Percentiles rank a stretch among this genome's conserved stretches.
phyloP scores from a whole-genome alignment of 2,329 filamentous ascomycete genomes.

The Ambrosiella beaveri region DNA sequence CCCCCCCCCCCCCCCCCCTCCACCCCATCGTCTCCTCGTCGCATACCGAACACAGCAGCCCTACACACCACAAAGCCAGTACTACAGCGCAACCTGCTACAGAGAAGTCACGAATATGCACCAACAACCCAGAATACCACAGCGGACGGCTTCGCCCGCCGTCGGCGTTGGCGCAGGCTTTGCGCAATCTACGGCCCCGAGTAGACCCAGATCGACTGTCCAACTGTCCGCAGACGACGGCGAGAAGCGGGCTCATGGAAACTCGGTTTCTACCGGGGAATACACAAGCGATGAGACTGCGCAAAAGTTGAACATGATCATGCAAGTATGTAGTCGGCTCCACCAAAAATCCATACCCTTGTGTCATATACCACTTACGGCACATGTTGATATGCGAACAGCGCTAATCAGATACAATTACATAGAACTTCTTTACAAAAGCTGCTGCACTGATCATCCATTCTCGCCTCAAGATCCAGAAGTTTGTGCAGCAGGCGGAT shows the following conservation, averaged over 20 bases:
- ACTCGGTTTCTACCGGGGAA: conserved; percentile 36
- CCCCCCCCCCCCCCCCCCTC: neutral
- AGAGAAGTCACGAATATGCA: conserved; percentile 43
- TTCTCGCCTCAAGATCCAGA: conserved; percentile 53
- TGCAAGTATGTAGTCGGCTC: conserved; percentile 46
- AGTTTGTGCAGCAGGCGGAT: conserved; percentile 26
- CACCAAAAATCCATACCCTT: neutral
- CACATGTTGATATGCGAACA: neutral
- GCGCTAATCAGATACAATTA: conserved; percentile 3
- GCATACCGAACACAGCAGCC: neutral
- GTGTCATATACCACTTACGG: neutral
- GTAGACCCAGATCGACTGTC: conserved; percentile 5
- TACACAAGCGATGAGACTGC: conserved; percentile 42
- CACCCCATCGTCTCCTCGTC: neutral
- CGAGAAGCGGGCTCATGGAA: conserved; percentile 4
- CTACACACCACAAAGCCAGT: neutral
- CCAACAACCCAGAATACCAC: conserved; percentile 66
- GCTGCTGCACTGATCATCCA: conserved; percentile 70
- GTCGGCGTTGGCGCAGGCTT: conserved; percentile 27
- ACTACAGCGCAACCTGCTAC: conserved; percentile 5
- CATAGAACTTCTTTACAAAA: conserved; percentile 84
- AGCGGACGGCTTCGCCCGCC: conserved; percentile 55
- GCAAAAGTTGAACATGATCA: conserved; percentile 79
- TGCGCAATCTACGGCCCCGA: conserved; percentile 1
- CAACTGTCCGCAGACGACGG: neutral